Conservation (phyloP, 805 yeast species). For the Nakazawaea ishiwadae region DNA sequence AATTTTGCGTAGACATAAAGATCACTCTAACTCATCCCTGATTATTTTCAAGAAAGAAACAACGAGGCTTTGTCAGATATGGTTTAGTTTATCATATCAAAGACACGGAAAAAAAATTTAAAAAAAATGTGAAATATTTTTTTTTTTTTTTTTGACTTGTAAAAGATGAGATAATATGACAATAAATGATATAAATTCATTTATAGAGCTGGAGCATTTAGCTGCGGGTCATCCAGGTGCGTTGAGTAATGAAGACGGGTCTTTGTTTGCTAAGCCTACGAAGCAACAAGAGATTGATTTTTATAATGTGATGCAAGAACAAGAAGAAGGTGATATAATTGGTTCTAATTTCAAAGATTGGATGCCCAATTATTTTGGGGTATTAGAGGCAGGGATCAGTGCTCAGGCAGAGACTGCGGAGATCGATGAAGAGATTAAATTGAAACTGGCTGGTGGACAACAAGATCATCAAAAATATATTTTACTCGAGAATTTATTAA, state of each 20-base stretch:
- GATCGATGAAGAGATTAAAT: slow-evolving; percentile 19
- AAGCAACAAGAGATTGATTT: slow-evolving; percentile 67
- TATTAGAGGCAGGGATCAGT: slow-evolving; percentile 42
- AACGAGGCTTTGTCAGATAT: no score
- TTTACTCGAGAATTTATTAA: slow-evolving; percentile 66
- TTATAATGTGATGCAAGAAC: slow-evolving; percentile 32
- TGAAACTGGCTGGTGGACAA: slow-evolving; percentile 12
- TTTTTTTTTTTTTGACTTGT: no score
- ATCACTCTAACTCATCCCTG: no score
- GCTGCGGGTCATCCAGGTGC: slow-evolving; percentile 95
- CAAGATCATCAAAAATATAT: slow-evolving; percentile 33
- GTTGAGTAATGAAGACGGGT: slow-evolving; percentile 55
- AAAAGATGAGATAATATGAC: no score
- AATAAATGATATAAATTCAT: slow-evolving; percentile 6
- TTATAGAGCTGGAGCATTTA: slow-evolving; percentile 46
- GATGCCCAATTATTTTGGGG: slow-evolving; percentile 65
- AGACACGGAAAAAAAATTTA: no score
- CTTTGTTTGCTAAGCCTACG: slow-evolving; percentile 70
- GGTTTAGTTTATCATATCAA: no score
- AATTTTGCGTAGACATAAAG: no score
- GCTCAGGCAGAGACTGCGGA: slow-evolving; percentile 18
- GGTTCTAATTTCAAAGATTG: slow-evolving; percentile 42
- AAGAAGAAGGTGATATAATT: slow-evolving; percentile 21
- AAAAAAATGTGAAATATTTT: no score
- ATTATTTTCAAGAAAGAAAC: no score